Base-by-base conservation (phyloP, 2,329 filamentous ascomycete species). In the Cordyceps farinosa region DNA sequence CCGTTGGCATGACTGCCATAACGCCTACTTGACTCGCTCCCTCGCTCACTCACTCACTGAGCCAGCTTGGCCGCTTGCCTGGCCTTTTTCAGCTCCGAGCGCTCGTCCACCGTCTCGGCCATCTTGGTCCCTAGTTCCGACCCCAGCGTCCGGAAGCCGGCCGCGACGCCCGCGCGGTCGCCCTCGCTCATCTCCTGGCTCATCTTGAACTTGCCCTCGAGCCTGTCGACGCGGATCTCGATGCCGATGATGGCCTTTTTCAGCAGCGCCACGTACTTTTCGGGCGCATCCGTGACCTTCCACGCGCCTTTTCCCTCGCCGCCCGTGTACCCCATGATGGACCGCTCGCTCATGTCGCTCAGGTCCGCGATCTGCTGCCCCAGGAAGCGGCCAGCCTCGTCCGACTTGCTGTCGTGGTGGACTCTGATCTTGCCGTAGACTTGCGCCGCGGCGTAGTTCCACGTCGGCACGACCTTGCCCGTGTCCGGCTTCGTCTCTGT, bases 391-490 rank as follows among this genome's bases (percentile, higher is more conserved):
- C 70, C 69, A 0, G 84, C 83, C 29, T 80, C 77, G 0, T 74
- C 68, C 0, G 78, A 70, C 52, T 78, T 77, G 6, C 80, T 69
- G 62, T 89, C 82, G 63, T 75, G 81, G 66, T 80, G 84, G 4
- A 89, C 73, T 0, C 65, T 82, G 1, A 83, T 82, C 1, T 72
- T 79, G 1, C 87, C 87, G 67, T 89, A 89, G 0, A 78, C 84
- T 72, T 90, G 85, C 0, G 81, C 87, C 0, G 87, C 86, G 0
- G 84, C 78, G 68, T 90, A 90, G 72, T 90, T 87, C 88, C 87
- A 90, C 0, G 87, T 90, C 0, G 87, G 87, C 5, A 88, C 87
- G 0, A 89, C 87, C 67, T 90, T 90, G 11, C 81, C 87, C 0
- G 82, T 86, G 0, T 69, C 70, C 0, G 86, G 87, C 70, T 90